A percentile compares a stretch with the other conserved stretches of the same genome.
These are phyloP conservation scores for Pyricularia sp. DNA, from an alignment of 2,329 filamentous ascomycete genomes.

Conservation along the genomic window DNA sequence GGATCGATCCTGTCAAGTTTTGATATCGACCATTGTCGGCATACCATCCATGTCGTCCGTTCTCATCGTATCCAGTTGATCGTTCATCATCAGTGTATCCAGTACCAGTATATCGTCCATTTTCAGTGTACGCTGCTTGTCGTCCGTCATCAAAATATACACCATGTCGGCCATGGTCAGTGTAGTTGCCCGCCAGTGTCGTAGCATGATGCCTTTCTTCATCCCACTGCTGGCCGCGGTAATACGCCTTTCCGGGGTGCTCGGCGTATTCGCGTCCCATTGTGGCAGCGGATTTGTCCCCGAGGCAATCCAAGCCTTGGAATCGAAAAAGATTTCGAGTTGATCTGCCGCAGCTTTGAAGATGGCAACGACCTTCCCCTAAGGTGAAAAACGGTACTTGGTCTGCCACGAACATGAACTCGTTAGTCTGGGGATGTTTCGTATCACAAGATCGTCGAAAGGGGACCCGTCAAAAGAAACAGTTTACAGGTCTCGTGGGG, in stretches of 20 bases:
- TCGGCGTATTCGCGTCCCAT: background rate
- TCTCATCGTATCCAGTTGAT: background rate
- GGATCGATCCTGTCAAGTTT: conserved; percentile 21
- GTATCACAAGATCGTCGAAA: background rate
- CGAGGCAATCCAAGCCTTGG: background rate
- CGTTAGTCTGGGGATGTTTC: background rate
- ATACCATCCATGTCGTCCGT: background rate
- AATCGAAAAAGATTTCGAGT: background rate
- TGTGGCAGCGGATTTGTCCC: background rate
- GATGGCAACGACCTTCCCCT: background rate
- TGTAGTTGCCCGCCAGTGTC: background rate
- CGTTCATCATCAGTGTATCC: background rate
- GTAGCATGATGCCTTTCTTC: background rate
- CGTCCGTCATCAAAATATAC: background rate
- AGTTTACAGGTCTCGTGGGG: background rate
- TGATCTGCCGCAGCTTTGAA: background rate
- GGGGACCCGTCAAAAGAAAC: background rate
- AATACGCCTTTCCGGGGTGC: background rate
- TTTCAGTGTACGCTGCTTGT: background rate
- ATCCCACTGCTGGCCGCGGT: background rate
- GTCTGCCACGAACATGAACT: background rate
- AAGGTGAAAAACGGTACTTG: background rate
- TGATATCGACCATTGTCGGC: background rate
- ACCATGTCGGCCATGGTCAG: background rate
- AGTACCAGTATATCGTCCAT: background rate